Evolutionary conservation across 306 rosid genomes (phyloP).

Genomic region (Acacia acuminata): DNA sequence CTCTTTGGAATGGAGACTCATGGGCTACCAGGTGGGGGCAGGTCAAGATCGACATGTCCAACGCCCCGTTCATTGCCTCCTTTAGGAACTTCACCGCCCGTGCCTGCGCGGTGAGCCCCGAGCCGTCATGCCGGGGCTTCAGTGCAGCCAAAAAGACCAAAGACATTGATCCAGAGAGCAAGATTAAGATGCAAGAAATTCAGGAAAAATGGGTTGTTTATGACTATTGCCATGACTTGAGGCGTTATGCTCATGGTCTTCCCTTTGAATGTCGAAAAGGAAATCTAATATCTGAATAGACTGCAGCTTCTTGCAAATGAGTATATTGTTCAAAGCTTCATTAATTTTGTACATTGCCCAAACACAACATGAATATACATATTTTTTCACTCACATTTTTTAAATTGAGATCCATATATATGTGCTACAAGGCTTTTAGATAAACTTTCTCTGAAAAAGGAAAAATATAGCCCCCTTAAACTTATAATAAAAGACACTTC

Average conservation of each 20-base stretch:
- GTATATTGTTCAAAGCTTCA: not conserved
- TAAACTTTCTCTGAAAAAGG: too few relatives aligned
- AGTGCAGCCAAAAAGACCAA: not conserved
- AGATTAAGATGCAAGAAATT: slow-evolving; percentile 10
- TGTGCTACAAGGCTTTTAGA: too few relatives aligned
- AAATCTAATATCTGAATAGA: not conserved
- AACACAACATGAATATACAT: not conserved
- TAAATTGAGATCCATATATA: not conserved
- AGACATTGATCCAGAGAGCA: slow-evolving; percentile 25
- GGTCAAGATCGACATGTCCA: slow-evolving; percentile 41
- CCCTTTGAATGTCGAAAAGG: slow-evolving; percentile 49
- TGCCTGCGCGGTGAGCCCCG: slow-evolving; percentile 32
- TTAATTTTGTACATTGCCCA: not conserved
- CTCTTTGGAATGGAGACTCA: slow-evolving; percentile 56
- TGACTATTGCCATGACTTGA: slow-evolving; percentile 44
- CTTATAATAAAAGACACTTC: too few relatives aligned
- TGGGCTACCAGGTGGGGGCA: slow-evolving; percentile 63
- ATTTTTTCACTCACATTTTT: not conserved
- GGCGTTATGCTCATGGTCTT: slow-evolving; percentile 56
- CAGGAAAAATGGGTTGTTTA: slow-evolving; percentile 44
- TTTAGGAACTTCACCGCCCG: slow-evolving; percentile 34
- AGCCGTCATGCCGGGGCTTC: slow-evolving; percentile 24
- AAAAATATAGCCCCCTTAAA: too few relatives aligned
- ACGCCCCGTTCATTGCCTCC: slow-evolving; percentile 48
- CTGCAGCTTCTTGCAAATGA: not conserved